These are phyloP conservation scores for Globisporangium uncinulatum DNA, from an alignment of 352 stramenopile species.

Conservation along the genomic window DNA sequence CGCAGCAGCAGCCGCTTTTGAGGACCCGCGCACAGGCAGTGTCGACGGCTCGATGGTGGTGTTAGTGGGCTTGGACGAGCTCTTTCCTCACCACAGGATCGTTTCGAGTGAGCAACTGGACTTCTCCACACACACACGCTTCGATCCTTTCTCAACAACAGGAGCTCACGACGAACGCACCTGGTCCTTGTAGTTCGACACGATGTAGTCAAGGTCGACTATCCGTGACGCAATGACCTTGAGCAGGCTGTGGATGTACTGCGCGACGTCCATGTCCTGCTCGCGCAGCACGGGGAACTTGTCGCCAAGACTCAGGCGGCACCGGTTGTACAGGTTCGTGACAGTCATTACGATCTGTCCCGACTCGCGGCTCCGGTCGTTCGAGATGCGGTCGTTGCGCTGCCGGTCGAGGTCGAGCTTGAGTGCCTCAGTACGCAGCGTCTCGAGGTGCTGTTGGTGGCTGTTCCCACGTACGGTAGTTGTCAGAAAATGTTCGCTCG, in stretches of 20 bases:
- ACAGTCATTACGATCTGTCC: conserved; percentile 89
- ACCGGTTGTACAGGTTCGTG: conserved; percentile 89
- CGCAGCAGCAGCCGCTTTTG: no score
- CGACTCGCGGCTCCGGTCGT: conserved; percentile 81
- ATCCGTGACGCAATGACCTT: conserved; percentile 80
- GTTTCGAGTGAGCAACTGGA: no score
- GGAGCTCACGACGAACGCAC: conserved; percentile 8
- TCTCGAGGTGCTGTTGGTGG: conserved; percentile 77
- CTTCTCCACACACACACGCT: conserved; percentile 2
- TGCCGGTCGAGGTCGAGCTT: conserved; percentile 82
- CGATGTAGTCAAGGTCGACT: conserved; percentile 83
- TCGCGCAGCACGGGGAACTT: conserved; percentile 71
- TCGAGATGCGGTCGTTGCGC: conserved; percentile 65
- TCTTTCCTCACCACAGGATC: not conserved
- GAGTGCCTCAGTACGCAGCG: conserved; percentile 61
- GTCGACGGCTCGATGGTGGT: not conserved
- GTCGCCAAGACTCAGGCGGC: conserved; percentile 60
- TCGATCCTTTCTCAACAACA: not conserved
- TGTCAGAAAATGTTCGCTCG: not conserved
- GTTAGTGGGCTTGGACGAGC: not conserved
- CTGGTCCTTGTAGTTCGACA: conserved; percentile 62
- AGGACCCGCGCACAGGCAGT: no score
- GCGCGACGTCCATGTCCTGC: conserved; percentile 62
- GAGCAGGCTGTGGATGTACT: conserved; percentile 73
- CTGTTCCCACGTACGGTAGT: conserved; percentile 5